Percentiles rank a stretch among this genome's conserved stretches.
These are phyloP conservation scores for Venturiaceae sp. DNA, from an alignment of 2,329 filamentous ascomycete genomes.

Conservation along the genomic window DNA sequence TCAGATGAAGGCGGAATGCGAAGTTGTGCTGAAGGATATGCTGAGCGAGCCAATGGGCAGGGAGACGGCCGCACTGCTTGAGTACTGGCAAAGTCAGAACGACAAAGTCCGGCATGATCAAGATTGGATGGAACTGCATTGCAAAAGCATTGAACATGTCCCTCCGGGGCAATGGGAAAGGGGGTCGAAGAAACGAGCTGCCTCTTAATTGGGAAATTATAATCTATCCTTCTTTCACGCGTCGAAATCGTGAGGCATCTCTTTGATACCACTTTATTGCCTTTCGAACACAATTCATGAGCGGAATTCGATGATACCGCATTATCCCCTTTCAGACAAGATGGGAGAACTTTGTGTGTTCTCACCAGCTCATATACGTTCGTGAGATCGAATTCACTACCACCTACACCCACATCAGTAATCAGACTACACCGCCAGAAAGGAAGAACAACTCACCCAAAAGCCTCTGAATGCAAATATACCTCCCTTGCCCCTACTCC, in stretches of 20 bases:
- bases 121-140: neutral
- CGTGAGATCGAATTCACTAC: no score
- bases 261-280: no score
- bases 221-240: no score
- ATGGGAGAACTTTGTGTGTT: no score
- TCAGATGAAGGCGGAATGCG: no score
- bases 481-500: conserved; percentile 8
- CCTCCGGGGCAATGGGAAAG: neutral
- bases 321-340: no score
- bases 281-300: no score
- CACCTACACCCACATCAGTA: neutral
- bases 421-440: neutral
- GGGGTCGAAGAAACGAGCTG: neutral
- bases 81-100: neutral
- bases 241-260: no score
- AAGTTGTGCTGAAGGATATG: neutral
- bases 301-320: no score
- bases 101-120: neutral
- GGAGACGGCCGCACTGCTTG: neutral
- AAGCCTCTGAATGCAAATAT: conserved; percentile 11
- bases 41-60: no score
- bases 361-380: no score
- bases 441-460: conserved; percentile 7
- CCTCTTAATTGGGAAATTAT: no score
- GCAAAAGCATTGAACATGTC: neutral